Percentiles rank a stretch among this genome's conserved stretches.
Evolutionary conservation across 2,329 filamentous ascomycete genomes (phyloP).

Genomic region (Alternaria rosae): DNA sequence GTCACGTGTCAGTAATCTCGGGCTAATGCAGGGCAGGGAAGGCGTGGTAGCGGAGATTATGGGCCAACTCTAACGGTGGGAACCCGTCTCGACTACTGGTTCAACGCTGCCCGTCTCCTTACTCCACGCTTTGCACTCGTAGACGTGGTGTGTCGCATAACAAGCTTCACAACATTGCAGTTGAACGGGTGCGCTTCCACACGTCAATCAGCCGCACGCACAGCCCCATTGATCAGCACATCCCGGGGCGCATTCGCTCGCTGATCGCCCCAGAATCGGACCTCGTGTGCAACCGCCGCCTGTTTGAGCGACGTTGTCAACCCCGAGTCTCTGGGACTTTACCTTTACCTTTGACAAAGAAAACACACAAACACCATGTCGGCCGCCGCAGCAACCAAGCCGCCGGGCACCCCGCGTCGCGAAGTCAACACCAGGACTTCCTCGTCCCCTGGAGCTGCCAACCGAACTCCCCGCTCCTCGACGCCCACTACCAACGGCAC

Average conservation of each 20-base stretch:
- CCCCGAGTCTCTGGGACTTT: slow-evolving; percentile 13
- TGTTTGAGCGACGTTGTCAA: slow-evolving; percentile 21
- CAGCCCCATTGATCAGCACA: slow-evolving; percentile 17
- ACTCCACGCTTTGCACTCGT: slow-evolving; percentile 15
- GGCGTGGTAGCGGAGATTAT: slow-evolving; percentile 20
- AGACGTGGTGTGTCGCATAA: slow-evolving; percentile 15
- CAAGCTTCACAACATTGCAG: background rate
- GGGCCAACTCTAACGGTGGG: slow-evolving; percentile 22
- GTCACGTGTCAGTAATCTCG: slow-evolving; percentile 19
- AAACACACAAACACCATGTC: slow-evolving; percentile 36
- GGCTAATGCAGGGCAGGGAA: slow-evolving; percentile 25
- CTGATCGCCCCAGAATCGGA: slow-evolving; percentile 20
- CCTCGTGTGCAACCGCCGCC: slow-evolving; percentile 11
- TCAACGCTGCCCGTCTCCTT: slow-evolving; percentile 3
- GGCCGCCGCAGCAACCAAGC: slow-evolving; percentile 47
- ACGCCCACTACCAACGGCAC: slow-evolving; percentile 40
- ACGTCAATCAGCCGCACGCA: slow-evolving; percentile 11
- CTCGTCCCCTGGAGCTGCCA: slow-evolving; percentile 42
- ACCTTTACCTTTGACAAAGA: slow-evolving; percentile 12
- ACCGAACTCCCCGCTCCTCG: slow-evolving; percentile 42
- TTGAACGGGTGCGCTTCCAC: background rate
- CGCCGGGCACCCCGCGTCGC: slow-evolving; percentile 42
- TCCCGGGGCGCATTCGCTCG: slow-evolving; percentile 13
- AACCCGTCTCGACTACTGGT: slow-evolving; percentile 12
- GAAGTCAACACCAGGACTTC: slow-evolving; percentile 32